These are phyloP conservation scores for Rhizopogon vulgaris DNA, from an alignment of 768 basidiomycete genomes.

Conservation along the genomic window DNA sequence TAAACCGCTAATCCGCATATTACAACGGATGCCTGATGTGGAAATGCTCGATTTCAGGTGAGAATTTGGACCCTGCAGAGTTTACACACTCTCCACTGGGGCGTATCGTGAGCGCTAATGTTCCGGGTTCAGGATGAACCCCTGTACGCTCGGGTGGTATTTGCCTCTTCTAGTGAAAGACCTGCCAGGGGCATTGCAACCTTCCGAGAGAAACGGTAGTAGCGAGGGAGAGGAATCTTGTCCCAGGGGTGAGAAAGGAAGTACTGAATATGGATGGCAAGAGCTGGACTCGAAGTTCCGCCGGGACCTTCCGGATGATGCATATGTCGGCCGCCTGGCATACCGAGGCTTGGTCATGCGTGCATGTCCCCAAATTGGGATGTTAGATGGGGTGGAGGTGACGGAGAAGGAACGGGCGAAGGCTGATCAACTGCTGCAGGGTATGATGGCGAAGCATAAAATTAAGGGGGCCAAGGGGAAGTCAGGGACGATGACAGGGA, in stretches of 20 bases:
- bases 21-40: conserved; percentile 68
- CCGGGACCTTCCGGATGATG: conserved; percentile 81
- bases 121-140: conserved; percentile 72
- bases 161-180: conserved; percentile 76
- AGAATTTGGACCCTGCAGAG: conserved; percentile 17
- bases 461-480: conserved; percentile 22
- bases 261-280: conserved; percentile 47
- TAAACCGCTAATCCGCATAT: conserved; percentile 63
- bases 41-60: conserved; percentile 92
- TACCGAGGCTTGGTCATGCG: conserved; percentile 89
- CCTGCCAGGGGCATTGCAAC: conserved; percentile 60
- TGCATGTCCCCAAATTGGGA: conserved; percentile 54
- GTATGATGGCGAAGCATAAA: conserved; percentile 41
- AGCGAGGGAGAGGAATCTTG: conserved; percentile 17
- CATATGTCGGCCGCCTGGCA: conserved; percentile 79
- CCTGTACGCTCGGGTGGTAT: conserved; percentile 95
- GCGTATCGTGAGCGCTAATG: not conserved
- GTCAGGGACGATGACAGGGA: conserved; percentile 11
- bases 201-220: conserved; percentile 37
- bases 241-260: conserved; percentile 26
- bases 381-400: conserved; percentile 85
- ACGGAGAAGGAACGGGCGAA: conserved; percentile 81
- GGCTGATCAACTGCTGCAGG: conserved; percentile 61
- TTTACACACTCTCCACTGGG: conserved; percentile 4
- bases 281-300: conserved; percentile 83